Conservation (phyloP, 139 green algal species). For the Pleodorina starrii region DNA sequence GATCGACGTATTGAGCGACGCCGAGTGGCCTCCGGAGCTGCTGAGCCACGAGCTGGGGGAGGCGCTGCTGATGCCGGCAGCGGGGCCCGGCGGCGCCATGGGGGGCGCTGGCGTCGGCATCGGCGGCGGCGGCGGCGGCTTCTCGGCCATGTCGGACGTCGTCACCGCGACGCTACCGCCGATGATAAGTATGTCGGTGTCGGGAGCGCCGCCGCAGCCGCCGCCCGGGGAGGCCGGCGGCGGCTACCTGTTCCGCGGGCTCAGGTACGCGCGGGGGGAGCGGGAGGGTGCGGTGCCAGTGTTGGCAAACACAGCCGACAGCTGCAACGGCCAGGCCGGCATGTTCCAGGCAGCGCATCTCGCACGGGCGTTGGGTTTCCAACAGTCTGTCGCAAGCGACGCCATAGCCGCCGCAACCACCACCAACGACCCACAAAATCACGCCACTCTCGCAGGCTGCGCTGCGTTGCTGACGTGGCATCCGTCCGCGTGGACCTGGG, state of each 20-base stretch:
- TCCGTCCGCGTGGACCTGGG: constrained; percentile 24
- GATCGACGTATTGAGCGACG: constrained; percentile 6
- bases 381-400: too few species aligned
- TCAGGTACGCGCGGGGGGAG: neutral
- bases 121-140: neutral
- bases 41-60: constrained; percentile 34
- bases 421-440: too few species aligned
- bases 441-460: constrained; percentile 13
- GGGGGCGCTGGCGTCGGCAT: neutral
- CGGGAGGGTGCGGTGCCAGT: too few species aligned
- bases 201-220: neutral
- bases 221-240: neutral
- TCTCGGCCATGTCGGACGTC: neutral
- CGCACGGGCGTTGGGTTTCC: too few species aligned
- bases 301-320: too few species aligned
- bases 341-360: too few species aligned
- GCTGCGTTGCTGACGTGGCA: constrained; percentile 39
- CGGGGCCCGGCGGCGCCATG: neutral
- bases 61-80: constrained; percentile 15
- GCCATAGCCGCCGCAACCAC: too few species aligned
- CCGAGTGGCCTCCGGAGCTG: constrained; percentile 23
- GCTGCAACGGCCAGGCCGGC: too few species aligned
- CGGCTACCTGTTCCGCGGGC: constrained; percentile 20
- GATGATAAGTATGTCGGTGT: neutral
- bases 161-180: neutral